These are phyloP conservation scores for Onygena corvina DNA, from an alignment of 2,329 filamentous ascomycete species.

Conservation along the genomic window DNA sequence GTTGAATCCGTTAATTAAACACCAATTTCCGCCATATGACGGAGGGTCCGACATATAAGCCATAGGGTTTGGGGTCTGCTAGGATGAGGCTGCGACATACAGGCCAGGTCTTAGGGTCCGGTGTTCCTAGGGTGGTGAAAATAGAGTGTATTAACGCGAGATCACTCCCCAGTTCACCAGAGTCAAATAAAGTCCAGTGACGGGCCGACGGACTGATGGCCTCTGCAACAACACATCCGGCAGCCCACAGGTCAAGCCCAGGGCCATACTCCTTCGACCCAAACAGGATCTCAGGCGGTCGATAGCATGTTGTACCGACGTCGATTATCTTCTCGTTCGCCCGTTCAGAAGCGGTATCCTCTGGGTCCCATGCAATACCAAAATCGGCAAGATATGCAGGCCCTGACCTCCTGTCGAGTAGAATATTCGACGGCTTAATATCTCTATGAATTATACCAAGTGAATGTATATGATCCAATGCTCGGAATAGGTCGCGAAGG, in stretches of 20 bases:
- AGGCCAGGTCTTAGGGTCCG: conserved; percentile 69
- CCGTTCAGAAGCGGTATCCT: conserved; percentile 48
- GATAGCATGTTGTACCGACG: conserved; percentile 83
- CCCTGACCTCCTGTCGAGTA: conserved; percentile 54
- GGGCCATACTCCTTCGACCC: conserved; percentile 61
- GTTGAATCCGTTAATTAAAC: not conserved
- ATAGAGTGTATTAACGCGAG: conserved; percentile 82
- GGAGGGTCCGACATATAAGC: not conserved
- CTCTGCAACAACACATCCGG: conserved; percentile 75
- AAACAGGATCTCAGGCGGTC: conserved; percentile 82
- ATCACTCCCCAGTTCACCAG: conserved; percentile 82
- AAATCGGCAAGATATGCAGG: conserved; percentile 81
- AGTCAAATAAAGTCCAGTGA: conserved; percentile 62
- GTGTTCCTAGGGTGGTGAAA: conserved; percentile 82
- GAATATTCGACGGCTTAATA: conserved; percentile 81
- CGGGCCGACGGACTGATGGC: conserved; percentile 40
- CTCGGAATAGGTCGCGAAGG: conserved; percentile 58
- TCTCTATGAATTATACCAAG: conserved; percentile 81
- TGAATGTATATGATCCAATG: conserved; percentile 58
- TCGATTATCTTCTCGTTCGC: conserved; percentile 67
- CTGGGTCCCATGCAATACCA: conserved; percentile 73
- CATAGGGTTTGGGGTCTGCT: conserved; percentile 5
- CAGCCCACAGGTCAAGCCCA: conserved; percentile 77
- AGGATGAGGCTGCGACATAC: conserved; percentile 33
- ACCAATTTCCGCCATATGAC: not conserved